Conservation (phyloP, 371 early-diverging fungal species). For the Parasitella parasitica region DNA sequence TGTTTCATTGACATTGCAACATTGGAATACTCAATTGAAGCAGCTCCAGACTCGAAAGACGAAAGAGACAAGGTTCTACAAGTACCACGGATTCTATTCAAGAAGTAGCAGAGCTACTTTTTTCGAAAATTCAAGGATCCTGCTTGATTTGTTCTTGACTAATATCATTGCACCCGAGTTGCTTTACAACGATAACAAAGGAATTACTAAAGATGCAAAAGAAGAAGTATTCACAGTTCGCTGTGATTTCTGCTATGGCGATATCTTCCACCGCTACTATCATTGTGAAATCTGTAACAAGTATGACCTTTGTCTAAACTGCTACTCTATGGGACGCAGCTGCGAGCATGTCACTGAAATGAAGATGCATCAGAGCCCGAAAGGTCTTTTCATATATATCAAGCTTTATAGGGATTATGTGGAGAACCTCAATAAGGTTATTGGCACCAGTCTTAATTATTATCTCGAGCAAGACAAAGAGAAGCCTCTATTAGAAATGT, state of each 20-base stretch:
- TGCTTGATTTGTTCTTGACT: constrained; percentile 15
- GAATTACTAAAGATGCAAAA: background rate
- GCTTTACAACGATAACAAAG: constrained; percentile 2
- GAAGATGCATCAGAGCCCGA: constrained; percentile 21
- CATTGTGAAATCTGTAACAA: constrained; percentile 28
- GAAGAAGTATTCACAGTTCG: constrained; percentile 11
- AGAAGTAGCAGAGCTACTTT: background rate
- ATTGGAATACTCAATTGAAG: constrained; percentile 14
- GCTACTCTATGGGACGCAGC: constrained; percentile 33
- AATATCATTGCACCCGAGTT: constrained; percentile 24
- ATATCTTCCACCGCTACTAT: constrained; percentile 36
- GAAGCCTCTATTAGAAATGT: background rate
- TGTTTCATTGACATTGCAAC: constrained; percentile 16
- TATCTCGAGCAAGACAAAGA: background rate
- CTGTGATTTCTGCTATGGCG: constrained; percentile 42
- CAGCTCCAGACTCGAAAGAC: background rate
- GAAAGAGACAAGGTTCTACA: background rate
- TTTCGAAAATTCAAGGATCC: constrained; percentile 3
- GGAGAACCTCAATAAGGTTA: constrained; percentile 1
- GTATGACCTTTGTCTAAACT: constrained; percentile 35
- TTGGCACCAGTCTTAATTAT: background rate
- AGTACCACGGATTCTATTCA: background rate
- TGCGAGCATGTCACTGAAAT: constrained; percentile 29
- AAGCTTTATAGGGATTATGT: constrained; percentile 14
- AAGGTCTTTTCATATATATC: background rate